Evolutionary conservation across 2,329 filamentous ascomycete genomes (phyloP).

Genomic region (Trichoderma gracile): DNA sequence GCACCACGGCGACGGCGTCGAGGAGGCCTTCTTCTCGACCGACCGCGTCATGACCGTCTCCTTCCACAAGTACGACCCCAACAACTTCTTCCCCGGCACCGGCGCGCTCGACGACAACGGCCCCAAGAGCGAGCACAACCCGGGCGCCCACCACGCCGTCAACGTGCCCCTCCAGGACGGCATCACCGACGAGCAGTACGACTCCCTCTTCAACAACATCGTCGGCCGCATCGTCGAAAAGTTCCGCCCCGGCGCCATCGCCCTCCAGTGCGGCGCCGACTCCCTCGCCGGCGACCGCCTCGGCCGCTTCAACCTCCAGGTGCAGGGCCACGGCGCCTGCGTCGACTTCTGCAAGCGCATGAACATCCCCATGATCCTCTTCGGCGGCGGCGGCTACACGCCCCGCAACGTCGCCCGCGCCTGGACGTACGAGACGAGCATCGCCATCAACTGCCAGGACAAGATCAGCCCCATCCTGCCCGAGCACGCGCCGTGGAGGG

Average conservation of each 20-base stretch:
- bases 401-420: conserved; percentile 93
- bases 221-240: conserved; percentile 75
- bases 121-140: conserved; percentile 77
- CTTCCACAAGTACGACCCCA: conserved; percentile 92
- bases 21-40: conserved; percentile 87
- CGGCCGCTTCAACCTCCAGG: conserved; percentile 94
- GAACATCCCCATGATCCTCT: conserved; percentile 78
- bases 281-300: conserved; percentile 90
- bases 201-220: conserved; percentile 78
- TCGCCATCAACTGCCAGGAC: conserved; percentile 75
- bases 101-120: conserved; percentile 86
- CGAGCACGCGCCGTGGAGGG: conserved; percentile 76
- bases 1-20: conserved; percentile 87
- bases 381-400: conserved; percentile 95
- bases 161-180: conserved; percentile 90
- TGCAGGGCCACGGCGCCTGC: conserved; percentile 89
- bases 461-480: conserved; percentile 74
- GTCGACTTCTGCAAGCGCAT: conserved; percentile 85
- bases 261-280: conserved; percentile 93
- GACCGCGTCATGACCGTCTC: conserved; percentile 90
- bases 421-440: conserved; percentile 95
- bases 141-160: conserved; percentile 83
- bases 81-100: conserved; percentile 84
- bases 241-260: conserved; percentile 88
- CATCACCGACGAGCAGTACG: conserved; percentile 88